Percentiles rank a stretch among this genome's conserved stretches.
These are phyloP conservation scores for Aureobasidium vineae DNA, from an alignment of 2,329 filamentous ascomycete genomes.

Conservation along the genomic window DNA sequence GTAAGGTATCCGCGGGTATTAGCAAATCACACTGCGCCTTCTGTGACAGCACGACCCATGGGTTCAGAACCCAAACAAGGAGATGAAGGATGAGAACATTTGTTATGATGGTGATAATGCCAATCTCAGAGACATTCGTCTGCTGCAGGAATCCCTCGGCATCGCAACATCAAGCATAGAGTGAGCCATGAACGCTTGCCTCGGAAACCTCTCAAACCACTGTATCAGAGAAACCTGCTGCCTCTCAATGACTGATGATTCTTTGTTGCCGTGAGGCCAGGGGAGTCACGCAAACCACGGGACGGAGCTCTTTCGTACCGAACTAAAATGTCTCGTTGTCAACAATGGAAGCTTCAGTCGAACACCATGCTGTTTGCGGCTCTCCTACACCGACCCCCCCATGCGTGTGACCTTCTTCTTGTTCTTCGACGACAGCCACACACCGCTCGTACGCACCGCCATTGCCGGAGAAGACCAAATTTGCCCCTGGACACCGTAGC, in stretches of 20 bases:
- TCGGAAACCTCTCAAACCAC: not conserved
- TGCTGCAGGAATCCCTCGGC: not conserved
- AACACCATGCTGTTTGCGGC: not conserved
- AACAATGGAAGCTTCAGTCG: not conserved
- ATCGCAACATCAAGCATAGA: not conserved
- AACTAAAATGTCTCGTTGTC: conserved; percentile 2
- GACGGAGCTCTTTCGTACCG: not conserved
- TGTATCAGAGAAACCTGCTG: not conserved
- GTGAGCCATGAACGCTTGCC: not conserved
- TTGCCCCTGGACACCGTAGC: not conserved
- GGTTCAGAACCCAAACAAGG: conserved; percentile 1
- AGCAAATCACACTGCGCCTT: not conserved
- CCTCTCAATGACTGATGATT: not conserved
- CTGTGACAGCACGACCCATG: conserved; percentile 3
- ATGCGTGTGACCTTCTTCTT: conserved; percentile 1
- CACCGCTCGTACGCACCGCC: not conserved
- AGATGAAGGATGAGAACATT: not conserved
- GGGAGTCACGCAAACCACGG: not conserved
- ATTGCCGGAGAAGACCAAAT: not conserved
- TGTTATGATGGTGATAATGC: not conserved
- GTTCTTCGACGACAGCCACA: not conserved
- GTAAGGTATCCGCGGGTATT: conserved; percentile 4
- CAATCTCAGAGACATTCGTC: not conserved
- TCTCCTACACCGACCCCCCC: not conserved
- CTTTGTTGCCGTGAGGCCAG: not conserved